Conservation (phyloP, 495 filamentous ascomycete genomes). For the Cladorrhinum samala region DNA sequence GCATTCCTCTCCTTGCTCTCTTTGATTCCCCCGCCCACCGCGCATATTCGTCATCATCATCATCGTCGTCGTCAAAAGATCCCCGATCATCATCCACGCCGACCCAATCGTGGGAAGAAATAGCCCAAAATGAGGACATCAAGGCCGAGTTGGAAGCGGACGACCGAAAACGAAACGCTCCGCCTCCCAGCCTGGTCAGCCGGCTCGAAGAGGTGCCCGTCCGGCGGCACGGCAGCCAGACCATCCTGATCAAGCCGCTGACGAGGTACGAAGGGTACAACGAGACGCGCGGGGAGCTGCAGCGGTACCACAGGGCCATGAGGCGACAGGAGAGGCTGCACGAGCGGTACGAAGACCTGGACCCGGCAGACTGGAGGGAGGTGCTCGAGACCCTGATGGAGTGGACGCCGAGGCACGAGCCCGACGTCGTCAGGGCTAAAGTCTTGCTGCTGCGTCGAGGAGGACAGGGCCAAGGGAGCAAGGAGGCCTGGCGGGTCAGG, state of each 20-base stretch:
- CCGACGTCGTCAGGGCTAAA: slow-evolving; percentile 7
- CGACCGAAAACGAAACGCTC: no score
- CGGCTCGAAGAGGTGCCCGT: slow-evolving; percentile 21
- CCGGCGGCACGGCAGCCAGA: slow-evolving; percentile 12
- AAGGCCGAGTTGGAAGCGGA: no score
- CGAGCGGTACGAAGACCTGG: not conserved
- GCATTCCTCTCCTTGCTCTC: no score
- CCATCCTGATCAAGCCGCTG: slow-evolving; percentile 20
- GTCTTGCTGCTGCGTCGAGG: slow-evolving; percentile 10
- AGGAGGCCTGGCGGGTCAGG: not conserved
- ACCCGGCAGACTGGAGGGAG: slow-evolving; percentile 22
- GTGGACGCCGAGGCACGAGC: slow-evolving; percentile 13
- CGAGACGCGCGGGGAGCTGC: slow-evolving; percentile 8
- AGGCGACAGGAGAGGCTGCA: slow-evolving; percentile 7
- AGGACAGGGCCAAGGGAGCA: slow-evolving; percentile 1
- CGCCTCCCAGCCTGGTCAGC: slow-evolving; percentile 11
- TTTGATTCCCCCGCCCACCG: no score
- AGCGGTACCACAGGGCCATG: not conserved
- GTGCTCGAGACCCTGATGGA: slow-evolving; percentile 17
- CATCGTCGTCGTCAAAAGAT: no score
- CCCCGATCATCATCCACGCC: no score
- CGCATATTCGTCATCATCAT: no score
- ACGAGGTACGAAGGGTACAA: slow-evolving; percentile 11
- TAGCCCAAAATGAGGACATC: no score
- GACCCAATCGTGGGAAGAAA: no score